Percentiles rank a stretch among this genome's conserved stretches.
Conservation (phyloP, 2,329 filamentous ascomycete species). For the Xylaria sp. region DNA sequence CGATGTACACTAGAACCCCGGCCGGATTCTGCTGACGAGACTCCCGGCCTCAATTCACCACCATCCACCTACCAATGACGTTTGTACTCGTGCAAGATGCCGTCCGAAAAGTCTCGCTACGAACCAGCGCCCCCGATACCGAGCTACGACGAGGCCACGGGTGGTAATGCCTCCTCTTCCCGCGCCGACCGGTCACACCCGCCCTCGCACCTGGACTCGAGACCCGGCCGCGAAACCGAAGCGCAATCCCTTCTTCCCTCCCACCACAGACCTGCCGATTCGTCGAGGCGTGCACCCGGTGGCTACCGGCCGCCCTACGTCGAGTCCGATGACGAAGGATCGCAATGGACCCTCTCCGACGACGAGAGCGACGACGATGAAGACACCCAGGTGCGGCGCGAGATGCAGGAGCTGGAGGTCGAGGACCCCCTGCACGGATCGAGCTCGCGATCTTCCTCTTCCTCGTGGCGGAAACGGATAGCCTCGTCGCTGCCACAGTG, state of each 20-base stretch:
- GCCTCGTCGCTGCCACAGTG: constrained; percentile 56
- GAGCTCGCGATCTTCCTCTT: constrained; percentile 41
- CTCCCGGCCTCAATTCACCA: neutral
- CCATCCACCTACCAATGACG: constrained; percentile 20
- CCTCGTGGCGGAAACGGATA: constrained; percentile 59
- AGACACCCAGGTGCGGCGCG: constrained; percentile 68
- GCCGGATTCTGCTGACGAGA: constrained; percentile 5
- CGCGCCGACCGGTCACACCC: constrained; percentile 61
- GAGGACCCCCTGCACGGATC: constrained; percentile 62
- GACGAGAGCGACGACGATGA: constrained; percentile 50
- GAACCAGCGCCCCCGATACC: constrained; percentile 75
- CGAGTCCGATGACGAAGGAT: constrained; percentile 56
- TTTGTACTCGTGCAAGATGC: constrained; percentile 34
- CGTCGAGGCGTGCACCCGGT: constrained; percentile 46
- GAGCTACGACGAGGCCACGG: constrained; percentile 80
- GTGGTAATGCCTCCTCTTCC: constrained; percentile 53
- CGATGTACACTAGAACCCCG: constrained; percentile 9
- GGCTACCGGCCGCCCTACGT: constrained; percentile 82
- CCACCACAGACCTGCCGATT: constrained; percentile 45
- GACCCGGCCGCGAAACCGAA: constrained; percentile 72
- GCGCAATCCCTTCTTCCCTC: constrained; percentile 73
- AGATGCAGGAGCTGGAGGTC: constrained; percentile 89
- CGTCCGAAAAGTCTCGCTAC: constrained; percentile 58
- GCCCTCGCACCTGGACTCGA: constrained; percentile 60
- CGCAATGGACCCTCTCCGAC: constrained; percentile 48